phyloP scores from a whole-genome alignment of 495 filamentous ascomycete species.

The Amorphotheca resinae region DNA sequence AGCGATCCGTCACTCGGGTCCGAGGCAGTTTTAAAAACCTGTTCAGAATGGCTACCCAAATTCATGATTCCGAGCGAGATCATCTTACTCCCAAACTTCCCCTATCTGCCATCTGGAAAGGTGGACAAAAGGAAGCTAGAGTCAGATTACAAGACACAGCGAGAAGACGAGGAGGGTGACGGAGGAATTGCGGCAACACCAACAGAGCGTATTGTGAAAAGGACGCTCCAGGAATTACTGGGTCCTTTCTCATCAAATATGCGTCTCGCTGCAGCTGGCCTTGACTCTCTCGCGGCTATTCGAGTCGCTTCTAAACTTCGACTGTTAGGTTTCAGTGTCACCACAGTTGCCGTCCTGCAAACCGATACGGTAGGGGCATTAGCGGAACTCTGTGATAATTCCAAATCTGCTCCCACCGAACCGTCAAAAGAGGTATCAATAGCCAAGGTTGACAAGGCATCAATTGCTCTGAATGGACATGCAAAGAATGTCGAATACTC shows the following conservation, averaged over 20 bases:
- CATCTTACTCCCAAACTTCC: conserved; percentile 45
- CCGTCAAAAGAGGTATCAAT: background rate
- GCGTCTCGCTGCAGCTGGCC: conserved; percentile 39
- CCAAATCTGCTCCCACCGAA: background rate
- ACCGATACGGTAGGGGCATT: conserved; percentile 28
- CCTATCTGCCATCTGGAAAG: conserved; percentile 67
- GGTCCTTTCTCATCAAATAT: conserved; percentile 27
- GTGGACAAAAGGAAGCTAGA: conserved; percentile 55
- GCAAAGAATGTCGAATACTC: conserved; percentile 35
- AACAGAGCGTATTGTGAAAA: conserved; percentile 34
- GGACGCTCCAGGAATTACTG: conserved; percentile 35
- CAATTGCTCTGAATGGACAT: conserved; percentile 7
- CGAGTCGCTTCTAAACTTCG: conserved; percentile 48
- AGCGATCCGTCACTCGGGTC: conserved; percentile 22
- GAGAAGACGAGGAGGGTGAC: conserved; percentile 13
- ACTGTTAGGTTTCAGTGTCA: conserved; percentile 34
- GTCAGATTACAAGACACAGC: conserved; percentile 33
- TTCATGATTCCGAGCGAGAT: conserved; percentile 71
- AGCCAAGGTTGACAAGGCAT: background rate
- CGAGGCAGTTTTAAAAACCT: conserved; percentile 40
- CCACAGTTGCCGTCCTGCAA: conserved; percentile 44
- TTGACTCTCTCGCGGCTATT: conserved; percentile 67
- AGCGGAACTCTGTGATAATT: conserved; percentile 9
- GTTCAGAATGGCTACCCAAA: conserved; percentile 53
- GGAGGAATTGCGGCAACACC: conserved; percentile 20